Percentiles rank a stretch among this genome's conserved stretches.
These are phyloP conservation scores for Metarhizium anisopliae DNA, from an alignment of 2,329 filamentous ascomycete genomes.

Conservation along the genomic window DNA sequence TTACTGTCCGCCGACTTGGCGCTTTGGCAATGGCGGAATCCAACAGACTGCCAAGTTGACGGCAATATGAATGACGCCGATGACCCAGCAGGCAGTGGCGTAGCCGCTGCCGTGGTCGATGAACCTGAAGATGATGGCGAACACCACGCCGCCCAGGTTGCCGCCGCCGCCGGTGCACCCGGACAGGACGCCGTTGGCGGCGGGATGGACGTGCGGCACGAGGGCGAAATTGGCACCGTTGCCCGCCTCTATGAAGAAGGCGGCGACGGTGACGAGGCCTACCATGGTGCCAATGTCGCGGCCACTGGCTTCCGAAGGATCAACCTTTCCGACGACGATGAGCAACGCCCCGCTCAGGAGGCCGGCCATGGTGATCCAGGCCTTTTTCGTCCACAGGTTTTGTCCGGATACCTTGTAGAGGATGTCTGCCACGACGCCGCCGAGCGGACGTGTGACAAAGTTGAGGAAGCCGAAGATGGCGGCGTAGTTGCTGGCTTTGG, in stretches of 20 bases:
- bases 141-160: conserved; percentile 78
- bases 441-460: conserved; percentile 55
- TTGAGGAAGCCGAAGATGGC: conserved; percentile 71
- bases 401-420: conserved; percentile 32
- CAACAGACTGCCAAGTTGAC: conserved; percentile 56
- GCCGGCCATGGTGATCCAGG: conserved; percentile 47
- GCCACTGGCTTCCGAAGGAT: conserved; percentile 46
- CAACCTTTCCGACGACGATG: conserved; percentile 52
- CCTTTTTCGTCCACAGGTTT: conserved; percentile 27
- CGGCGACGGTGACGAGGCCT: conserved; percentile 66
- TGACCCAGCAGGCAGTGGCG: conserved; percentile 60
- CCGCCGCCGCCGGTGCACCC: conserved; percentile 72
- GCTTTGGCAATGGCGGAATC: conserved; percentile 46
- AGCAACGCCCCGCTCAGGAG: conserved; percentile 49
- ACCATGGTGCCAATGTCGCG: conserved; percentile 50
- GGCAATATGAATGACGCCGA: conserved; percentile 64
- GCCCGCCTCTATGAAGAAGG: conserved; percentile 73
- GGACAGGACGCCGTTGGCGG: conserved; percentile 69
- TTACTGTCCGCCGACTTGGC: conserved; percentile 23
- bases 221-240: conserved; percentile 84
- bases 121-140: conserved; percentile 63
- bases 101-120: too few species aligned
- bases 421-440: conserved; percentile 47
- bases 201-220: conserved; percentile 77
- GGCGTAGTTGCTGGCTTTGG: conserved; percentile 51